These are phyloP conservation scores for Fraxinus latifolia DNA, from an alignment of 305 asterid genomes.

Conservation along the genomic window DNA sequence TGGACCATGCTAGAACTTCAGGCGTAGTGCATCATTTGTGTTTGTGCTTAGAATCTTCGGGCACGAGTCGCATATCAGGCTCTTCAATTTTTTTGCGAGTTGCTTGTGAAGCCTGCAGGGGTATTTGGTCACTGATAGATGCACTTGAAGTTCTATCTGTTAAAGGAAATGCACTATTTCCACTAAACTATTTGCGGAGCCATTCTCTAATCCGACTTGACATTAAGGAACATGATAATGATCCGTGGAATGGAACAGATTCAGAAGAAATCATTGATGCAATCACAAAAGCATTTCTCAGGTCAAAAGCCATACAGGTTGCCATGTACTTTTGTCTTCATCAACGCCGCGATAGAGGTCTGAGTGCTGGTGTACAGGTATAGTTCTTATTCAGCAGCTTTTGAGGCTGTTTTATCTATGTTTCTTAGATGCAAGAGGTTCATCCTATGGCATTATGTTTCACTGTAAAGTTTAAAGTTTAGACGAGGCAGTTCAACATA, in stretches of 20 bases:
- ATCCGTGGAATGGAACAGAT: conserved; percentile 40
- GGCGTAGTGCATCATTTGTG: conserved; percentile 58
- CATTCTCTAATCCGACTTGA: conserved; percentile 55
- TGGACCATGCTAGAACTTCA: conserved; percentile 73
- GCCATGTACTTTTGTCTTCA: conserved; percentile 83
- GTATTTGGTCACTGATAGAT: conserved; percentile 76
- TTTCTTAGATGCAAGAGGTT: conserved; percentile 12
- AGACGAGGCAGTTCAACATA: not conserved
- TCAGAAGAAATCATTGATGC: conserved; percentile 52
- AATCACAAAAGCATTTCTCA: conserved; percentile 74
- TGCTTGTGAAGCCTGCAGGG: conserved; percentile 92
- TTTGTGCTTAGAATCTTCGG: conserved; percentile 82
- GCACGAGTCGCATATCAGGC: conserved; percentile 80
- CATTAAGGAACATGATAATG: conserved; percentile 48
- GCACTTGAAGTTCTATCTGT: conserved; percentile 63
- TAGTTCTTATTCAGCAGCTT: conserved; percentile 19
- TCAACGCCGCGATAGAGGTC: conserved; percentile 77
- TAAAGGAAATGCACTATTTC: conserved; percentile 54
- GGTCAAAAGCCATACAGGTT: conserved; percentile 86
- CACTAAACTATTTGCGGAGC: conserved; percentile 55
- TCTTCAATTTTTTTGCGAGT: conserved; percentile 83
- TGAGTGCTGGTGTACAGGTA: conserved; percentile 77
- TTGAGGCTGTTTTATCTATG: conserved; percentile 5
- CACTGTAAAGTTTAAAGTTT: not conserved
- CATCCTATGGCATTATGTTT: conserved; percentile 15